Evolutionary conservation across 768 basidiomycete species (phyloP).

Genomic region (Calocybe gangraenosa): DNA sequence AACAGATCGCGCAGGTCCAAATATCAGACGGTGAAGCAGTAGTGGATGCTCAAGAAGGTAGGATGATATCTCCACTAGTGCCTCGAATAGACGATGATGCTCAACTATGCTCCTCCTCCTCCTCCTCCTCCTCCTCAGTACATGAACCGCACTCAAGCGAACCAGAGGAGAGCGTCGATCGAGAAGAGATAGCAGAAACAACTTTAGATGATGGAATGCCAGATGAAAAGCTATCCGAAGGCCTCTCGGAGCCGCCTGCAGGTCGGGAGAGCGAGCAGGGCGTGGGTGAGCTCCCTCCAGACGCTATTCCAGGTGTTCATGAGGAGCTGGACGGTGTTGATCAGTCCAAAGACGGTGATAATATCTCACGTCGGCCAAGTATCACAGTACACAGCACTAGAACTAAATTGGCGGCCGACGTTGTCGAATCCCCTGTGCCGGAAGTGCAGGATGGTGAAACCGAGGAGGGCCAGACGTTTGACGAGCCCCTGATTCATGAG

Average conservation of each 20-base stretch:
- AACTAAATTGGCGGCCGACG: conserved; percentile 9
- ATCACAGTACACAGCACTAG: neutral
- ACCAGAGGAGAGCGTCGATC: too few relatives aligned
- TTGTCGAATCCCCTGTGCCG: conserved; percentile 19
- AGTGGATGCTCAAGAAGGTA: neutral
- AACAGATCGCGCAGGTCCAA: conserved; percentile 38
- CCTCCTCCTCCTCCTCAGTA: too few relatives aligned
- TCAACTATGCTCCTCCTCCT: too few relatives aligned
- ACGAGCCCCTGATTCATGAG: conserved; percentile 7
- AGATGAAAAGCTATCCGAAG: too few relatives aligned
- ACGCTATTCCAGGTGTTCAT: conserved; percentile 7
- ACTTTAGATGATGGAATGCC: too few relatives aligned
- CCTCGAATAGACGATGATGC: too few relatives aligned
- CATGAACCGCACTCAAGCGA: too few relatives aligned
- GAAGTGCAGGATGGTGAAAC: conserved; percentile 12
- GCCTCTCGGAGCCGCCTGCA: too few relatives aligned
- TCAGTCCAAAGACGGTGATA: neutral
- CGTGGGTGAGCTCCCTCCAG: neutral
- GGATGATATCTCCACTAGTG: conserved; percentile 1
- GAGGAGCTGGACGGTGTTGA: conserved; percentile 13
- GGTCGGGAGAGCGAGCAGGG: too few relatives aligned
- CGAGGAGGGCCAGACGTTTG: conserved; percentile 12
- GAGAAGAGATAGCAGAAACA: too few relatives aligned
- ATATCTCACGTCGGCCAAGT: neutral
- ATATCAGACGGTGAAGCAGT: conserved; percentile 6